A percentile compares a stretch with the other conserved stretches of the same genome.
phyloP scores from a whole-genome alignment of 192 early-diverging fungal species.

The Rhizoclosmatium globosum region DNA sequence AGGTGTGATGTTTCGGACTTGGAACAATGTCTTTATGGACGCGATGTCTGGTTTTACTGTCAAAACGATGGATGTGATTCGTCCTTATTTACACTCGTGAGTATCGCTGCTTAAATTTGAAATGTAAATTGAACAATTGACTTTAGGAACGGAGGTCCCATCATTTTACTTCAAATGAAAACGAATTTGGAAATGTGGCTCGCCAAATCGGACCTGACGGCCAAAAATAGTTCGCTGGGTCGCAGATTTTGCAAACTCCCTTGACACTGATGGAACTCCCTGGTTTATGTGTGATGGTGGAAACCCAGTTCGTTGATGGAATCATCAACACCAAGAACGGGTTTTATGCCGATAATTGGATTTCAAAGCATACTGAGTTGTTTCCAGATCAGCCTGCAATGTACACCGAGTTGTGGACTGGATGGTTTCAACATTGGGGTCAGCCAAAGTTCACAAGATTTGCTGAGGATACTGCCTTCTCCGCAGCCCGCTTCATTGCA shows the following conservation, averaged over 20 bases:
- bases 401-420: constrained; percentile 68
- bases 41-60: not conserved
- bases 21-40: constrained; percentile 52
- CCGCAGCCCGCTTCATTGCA: constrained; percentile 63
- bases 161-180: constrained; percentile 71
- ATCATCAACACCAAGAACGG: constrained; percentile 61
- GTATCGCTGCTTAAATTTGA: constrained; percentile 26
- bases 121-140: constrained; percentile 35
- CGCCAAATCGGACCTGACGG: constrained; percentile 33
- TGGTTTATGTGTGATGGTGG: constrained; percentile 72
- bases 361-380: constrained; percentile 16
- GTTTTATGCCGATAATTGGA: constrained; percentile 63
- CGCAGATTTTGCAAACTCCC: constrained; percentile 42
- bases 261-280: constrained; percentile 55
- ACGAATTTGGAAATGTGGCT: constrained; percentile 62
- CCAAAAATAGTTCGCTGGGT: constrained; percentile 51
- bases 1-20: constrained; percentile 61
- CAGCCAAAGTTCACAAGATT: constrained; percentile 53
- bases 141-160: constrained; percentile 59
- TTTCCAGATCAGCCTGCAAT: constrained; percentile 59
- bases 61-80: constrained; percentile 4
- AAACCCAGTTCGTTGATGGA: not conserved
- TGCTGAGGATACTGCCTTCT: constrained; percentile 65
- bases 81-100: constrained; percentile 1
- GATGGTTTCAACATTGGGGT: constrained; percentile 69